Percentiles rank a stretch among this genome's conserved stretches.
Conservation (phyloP, 768 basidiomycete genomes). For the Mycena filopes region DNA sequence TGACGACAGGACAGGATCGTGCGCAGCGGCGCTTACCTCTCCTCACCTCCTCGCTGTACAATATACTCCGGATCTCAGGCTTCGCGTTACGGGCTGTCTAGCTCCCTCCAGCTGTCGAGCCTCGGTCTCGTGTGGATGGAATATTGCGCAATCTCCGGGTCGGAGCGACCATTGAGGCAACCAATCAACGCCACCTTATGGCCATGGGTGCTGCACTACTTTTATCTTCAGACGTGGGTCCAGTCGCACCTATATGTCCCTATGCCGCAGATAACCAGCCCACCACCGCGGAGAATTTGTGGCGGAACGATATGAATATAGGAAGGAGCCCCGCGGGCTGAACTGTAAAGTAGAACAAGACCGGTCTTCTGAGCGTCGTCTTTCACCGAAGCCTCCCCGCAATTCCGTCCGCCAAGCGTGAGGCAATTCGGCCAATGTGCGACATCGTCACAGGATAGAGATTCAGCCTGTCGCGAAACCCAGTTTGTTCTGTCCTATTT, state of each 20-base stretch:
- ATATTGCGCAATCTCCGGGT: not conserved
- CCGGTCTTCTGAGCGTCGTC: not conserved
- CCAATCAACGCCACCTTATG: constrained; percentile 7
- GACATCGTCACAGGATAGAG: too few relatives aligned
- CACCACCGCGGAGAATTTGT: not conserved
- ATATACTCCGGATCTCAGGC: not conserved
- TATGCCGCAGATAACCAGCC: not conserved
- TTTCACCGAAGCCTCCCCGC: constrained; percentile 1
- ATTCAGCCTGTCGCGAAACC: too few relatives aligned
- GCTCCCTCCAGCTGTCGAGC: not conserved
- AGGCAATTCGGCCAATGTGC: too few relatives aligned
- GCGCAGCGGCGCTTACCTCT: not conserved
- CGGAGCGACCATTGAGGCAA: not conserved
- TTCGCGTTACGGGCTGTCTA: not conserved
- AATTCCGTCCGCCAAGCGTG: too few relatives aligned
- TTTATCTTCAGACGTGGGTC: not conserved
- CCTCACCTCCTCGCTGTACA: not conserved
- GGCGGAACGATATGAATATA: constrained; percentile 2
- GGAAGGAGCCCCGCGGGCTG: constrained; percentile 14
- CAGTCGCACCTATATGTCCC: not conserved
- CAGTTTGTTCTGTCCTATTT: too few relatives aligned
- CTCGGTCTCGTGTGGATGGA: constrained; percentile 10
- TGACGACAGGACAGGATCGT: not conserved
- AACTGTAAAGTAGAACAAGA: constrained; percentile 4
- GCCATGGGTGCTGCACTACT: not conserved